Conservation (phyloP, 2,329 filamentous ascomycete genomes). For the Pestalotiopsis sp. region DNA sequence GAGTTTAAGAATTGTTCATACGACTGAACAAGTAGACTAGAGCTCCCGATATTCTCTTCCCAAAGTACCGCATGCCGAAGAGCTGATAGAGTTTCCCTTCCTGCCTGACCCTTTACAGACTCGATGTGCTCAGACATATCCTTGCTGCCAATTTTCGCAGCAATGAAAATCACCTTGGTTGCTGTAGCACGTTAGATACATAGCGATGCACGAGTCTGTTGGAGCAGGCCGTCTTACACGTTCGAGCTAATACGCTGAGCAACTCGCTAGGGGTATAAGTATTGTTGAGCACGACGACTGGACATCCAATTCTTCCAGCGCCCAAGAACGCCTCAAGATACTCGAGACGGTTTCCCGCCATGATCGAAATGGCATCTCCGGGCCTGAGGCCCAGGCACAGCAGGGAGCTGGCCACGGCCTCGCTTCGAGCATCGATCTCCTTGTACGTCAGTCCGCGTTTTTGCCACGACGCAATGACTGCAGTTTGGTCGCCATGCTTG, state of each 20-base stretch:
- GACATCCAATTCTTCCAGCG: constrained; percentile 32
- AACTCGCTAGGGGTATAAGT: constrained; percentile 25
- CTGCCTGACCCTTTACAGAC: neutral
- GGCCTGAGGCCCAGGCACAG: neutral
- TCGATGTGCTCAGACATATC: neutral
- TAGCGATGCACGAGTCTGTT: neutral
- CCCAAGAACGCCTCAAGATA: constrained; percentile 34
- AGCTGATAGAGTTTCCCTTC: neutral
- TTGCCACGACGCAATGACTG: neutral
- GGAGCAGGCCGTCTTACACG: neutral
- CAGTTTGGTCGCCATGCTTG: neutral
- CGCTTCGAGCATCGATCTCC: neutral
- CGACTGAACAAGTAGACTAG: neutral
- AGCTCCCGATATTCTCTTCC: neutral
- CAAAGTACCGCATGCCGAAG: neutral
- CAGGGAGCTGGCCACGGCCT: neutral
- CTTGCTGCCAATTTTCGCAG: neutral
- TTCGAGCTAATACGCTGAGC: neutral
- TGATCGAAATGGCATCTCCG: constrained; percentile 22
- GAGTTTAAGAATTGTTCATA: neutral
- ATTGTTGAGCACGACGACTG: constrained; percentile 33
- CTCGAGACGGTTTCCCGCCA: constrained; percentile 28
- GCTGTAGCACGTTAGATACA: neutral
- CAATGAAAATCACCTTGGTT: neutral
- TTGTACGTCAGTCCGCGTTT: neutral